Base-by-base conservation (phyloP, 2,329 filamentous ascomycete species). In the Pseudofabraea citricarpa region DNA sequence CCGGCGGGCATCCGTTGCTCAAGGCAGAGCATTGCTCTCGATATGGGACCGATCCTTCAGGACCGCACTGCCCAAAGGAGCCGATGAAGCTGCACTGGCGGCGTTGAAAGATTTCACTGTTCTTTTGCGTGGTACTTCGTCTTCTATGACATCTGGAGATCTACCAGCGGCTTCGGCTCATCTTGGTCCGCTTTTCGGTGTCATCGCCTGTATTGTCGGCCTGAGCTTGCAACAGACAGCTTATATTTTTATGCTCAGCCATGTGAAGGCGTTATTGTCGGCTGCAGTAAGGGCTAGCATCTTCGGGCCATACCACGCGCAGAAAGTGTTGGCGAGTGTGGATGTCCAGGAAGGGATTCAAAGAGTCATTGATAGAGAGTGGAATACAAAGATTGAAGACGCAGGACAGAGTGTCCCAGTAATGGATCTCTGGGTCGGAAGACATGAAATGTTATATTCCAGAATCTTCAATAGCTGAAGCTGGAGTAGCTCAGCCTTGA, bases 391-490 rank as follows among this genome's bases (percentile, higher is more conserved):
- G 1, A 69, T 83, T 0, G 81, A 85, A 45, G 75, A 83, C 49
- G 86, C 87, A 3, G 85, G 83, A 5, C 85, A 91, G 68, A 81
- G 71, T 43, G 81, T 89, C 49, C 87, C 87, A 1, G 75, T 82
- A 2, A 81, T 91, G 76, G 87, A 93, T 67, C 62, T 93, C 23
- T 93, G 87, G 87, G 74, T 90, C 57, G 87, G 87, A 3, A 74
- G 87, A 59, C 87, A 93, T 63, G 87, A 93, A 71, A 69, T 88
- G 60, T 63, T 93, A 51, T 93, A 93, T 63, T 90, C 86, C 46
- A 79, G 87, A 55, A 91, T 93, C 43, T 93, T 93, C 60, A 93
- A 93, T 65, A 90, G 86, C 55, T 91, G 57, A 59, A 37, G 13
- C 10, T 37, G 6, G 6, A n/a, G n/a, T n/a, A n/a, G n/a, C n/a